Base-by-base conservation (phyloP, 1,284 basidiomycete species). In the Salmacisia buchloeana region DNA sequence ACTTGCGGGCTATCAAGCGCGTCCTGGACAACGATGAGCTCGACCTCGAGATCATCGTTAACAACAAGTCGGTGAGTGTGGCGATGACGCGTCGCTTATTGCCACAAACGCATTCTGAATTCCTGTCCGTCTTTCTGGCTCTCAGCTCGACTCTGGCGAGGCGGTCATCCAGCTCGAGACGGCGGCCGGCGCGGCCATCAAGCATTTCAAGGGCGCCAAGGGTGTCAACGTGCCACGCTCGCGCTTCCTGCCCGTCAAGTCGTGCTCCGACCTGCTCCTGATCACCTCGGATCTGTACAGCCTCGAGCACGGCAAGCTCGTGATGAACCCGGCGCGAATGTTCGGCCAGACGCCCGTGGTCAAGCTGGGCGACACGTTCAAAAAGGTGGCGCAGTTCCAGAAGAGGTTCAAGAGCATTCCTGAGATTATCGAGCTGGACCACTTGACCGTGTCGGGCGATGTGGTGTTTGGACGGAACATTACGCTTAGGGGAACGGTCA, bases 281-380 rank as follows among this genome's bases (percentile, higher is more conserved):
- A 96, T 97, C 86, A 98, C 94, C 83, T 92, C 89, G 72, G 93
- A 97, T 80, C 89, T 98, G 69, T 99, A 98, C 85, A 91, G 89
- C 70, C 84, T 98, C 60, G 84, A 91, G 82, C 94, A 99, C 81
- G 96, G 96, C 63, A 90, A 91, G 77, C 87, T 98, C 60, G 87
- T 93, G 68, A 89, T 97, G 86, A 82, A 81, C 75, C 74, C 73
- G 15, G 61, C 71, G 43, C 62, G 76, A 18, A 73, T 77, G 72
- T 97, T 97, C 81, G 38, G 88, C 80, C 76, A 83, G 49, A 97
- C 92, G 2, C 94, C 96, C 27, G 94, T 97, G 63, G 92, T 99
- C 85, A 97, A 97, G 85, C 86, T 97, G 49, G 92, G 94, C 60
- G 92, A 94, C 70, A 79, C 79, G 58, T 82, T 84, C 77, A 83